Conservation (phyloP, 805 yeast genomes). For the Isabelozyma heimii region DNA sequence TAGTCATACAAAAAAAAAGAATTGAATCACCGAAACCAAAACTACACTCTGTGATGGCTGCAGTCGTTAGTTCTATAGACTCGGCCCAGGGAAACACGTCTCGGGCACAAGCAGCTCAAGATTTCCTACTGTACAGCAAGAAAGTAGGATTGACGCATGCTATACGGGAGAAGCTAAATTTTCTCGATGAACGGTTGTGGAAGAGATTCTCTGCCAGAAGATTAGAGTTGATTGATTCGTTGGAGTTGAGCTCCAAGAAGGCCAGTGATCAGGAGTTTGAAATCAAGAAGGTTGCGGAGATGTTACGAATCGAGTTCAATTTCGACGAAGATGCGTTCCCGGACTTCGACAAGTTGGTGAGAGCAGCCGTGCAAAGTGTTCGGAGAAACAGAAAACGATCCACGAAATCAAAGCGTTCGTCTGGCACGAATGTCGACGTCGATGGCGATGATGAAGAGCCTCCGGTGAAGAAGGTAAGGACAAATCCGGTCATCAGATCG, state of each 20-base stretch:
- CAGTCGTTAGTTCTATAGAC: not conserved
- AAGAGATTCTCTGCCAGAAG: constrained; percentile 87
- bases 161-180: constrained; percentile 62
- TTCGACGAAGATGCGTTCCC: constrained; percentile 54
- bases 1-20: not conserved
- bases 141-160: constrained; percentile 54
- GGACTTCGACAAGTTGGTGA: constrained; percentile 86
- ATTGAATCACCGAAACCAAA: not conserved
- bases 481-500: not conserved
- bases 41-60: not conserved
- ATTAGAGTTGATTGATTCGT: constrained; percentile 80
- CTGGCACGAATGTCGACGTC: not conserved
- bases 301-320: constrained; percentile 74
- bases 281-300: constrained; percentile 73
- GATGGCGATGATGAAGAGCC: not conserved
- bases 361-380: constrained; percentile 93
- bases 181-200: constrained; percentile 83
- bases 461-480: constrained; percentile 7
- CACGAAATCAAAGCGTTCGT: constrained; percentile 22
- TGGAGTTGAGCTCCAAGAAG: constrained; percentile 61
- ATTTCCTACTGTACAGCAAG: constrained; percentile 16
- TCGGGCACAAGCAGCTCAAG: not conserved
- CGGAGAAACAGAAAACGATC: constrained; percentile 79
- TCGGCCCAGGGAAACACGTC: not conserved
- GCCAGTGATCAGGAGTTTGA: constrained; percentile 92